Conservation (phyloP, 1,284 basidiomycete genomes). For the Ustilago xerochloae region DNA sequence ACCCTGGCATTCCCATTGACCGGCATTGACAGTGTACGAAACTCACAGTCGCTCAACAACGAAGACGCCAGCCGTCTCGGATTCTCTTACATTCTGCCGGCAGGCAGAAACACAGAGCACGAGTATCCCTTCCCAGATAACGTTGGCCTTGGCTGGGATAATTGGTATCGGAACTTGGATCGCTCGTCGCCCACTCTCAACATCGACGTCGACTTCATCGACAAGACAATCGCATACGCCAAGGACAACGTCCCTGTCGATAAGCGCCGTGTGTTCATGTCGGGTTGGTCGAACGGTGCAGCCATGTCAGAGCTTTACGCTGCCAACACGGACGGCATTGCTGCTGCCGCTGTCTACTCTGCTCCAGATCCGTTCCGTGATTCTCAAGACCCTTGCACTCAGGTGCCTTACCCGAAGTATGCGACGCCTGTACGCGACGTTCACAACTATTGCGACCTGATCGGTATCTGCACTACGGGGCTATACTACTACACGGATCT, state of each 20-base stretch:
- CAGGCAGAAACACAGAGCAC: conserved; percentile 29
- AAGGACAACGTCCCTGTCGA: conserved; percentile 18
- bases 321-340: conserved; percentile 36
- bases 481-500: conserved; percentile 25
- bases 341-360: conserved; percentile 30
- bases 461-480: conserved; percentile 32
- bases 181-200: conserved; percentile 30
- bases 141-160: conserved; percentile 31
- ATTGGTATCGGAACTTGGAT: conserved; percentile 41
- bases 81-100: conserved; percentile 31
- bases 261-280: conserved; percentile 20
- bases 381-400: conserved; percentile 34
- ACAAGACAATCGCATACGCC: conserved; percentile 26
- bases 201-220: conserved; percentile 30
- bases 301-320: conserved; percentile 20
- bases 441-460: conserved; percentile 35
- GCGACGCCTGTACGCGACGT: conserved; percentile 22
- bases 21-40: conserved; percentile 16
- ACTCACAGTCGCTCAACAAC: conserved; percentile 25
- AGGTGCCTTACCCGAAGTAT: conserved; percentile 23
- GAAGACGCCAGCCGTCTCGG: conserved; percentile 19
- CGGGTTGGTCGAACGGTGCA: conserved; percentile 26
- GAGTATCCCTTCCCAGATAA: conserved; percentile 29
- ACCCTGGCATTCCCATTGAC: conserved; percentile 17
- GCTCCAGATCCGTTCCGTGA: conserved; percentile 41